Evolutionary conservation across 768 basidiomycete genomes (phyloP), one percentile per base, ranked within the genome.

Genomic region (Lentinus brumalis): DNA sequence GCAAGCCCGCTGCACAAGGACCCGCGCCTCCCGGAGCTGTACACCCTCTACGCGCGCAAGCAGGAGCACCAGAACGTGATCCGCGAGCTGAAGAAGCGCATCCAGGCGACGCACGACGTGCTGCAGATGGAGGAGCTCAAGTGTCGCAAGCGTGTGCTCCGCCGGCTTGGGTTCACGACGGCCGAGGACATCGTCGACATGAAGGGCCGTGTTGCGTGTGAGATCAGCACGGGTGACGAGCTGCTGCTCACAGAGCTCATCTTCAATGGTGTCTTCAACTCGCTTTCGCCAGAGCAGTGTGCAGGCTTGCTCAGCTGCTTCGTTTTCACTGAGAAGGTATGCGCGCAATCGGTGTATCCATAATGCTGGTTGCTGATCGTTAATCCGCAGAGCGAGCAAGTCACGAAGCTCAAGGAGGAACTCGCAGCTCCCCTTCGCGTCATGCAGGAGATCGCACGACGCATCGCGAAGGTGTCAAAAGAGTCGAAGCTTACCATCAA

Each of bases 171-270:
- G 0, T 98, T 98, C 79, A 96, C 94, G 2, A 89, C 84, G 14
- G 73, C 86, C 10, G 84, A 88, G 0, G 96, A 98, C 73, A 97
- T 98, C 59, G 94, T 98, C 21, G 97, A 98, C 71, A 87, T 95
- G 83, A 99, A 99, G 77, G 97, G 97, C 0, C 83, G 97, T 41
- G 96, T 99, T 1, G 97, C 97, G 16, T 99, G 97, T 72, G 97
- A 99, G 76, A 98, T 99, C 75, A 94, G 92, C 71, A 89, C 95
- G 2, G 97, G 97, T 7, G 97, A 99, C 70, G 97, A 99, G 76
- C 77, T 99, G 53, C 80, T 99, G 38, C 81, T 99, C 63, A 99
- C 97, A 1, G 97, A 98, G 75, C 83, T 99, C 69, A 89, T 99
- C 60, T 98, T 99, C 81, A 94, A 97, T 62, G 97, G 97, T 58